Evolutionary conservation across 2,329 filamentous ascomycete species (phyloP).

Genomic region (Penicillium sp.): DNA sequence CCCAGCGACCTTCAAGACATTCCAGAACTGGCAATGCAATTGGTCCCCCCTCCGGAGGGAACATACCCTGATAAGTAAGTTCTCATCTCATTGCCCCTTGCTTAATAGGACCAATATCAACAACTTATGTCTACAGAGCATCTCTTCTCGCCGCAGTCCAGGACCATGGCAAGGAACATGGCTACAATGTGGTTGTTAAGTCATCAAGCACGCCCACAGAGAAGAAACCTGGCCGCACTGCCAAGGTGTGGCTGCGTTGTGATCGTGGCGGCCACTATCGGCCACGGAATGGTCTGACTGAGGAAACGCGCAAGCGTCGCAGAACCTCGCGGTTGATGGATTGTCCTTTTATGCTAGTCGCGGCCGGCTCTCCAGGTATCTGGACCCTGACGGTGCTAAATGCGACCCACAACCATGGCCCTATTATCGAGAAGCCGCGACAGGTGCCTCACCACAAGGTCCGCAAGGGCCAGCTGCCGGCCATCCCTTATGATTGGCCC

Average conservation of each 20-base stretch:
- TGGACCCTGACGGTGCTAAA: conserved; percentile 47
- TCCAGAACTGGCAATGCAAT: conserved; percentile 44
- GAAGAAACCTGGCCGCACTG: conserved; percentile 46
- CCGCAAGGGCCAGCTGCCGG: conserved; percentile 46
- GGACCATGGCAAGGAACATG: conserved; percentile 44
- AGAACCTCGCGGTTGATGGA: conserved; percentile 47
- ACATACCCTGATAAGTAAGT: conserved; percentile 47
- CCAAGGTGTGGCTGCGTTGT: conserved; percentile 48
- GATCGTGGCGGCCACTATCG: conserved; percentile 48
- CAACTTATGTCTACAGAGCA: conserved; percentile 25
- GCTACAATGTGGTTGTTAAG: conserved; percentile 48
- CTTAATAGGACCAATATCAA: conserved; percentile 4
- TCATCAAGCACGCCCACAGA: conserved; percentile 49
- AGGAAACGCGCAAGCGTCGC: conserved; percentile 47
- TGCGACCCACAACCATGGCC: conserved; percentile 46
- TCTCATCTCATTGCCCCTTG: not conserved
- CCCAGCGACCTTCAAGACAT: conserved; percentile 49
- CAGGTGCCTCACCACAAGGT: conserved; percentile 44
- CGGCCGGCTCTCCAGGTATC: conserved; percentile 45
- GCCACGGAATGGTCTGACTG: conserved; percentile 46
- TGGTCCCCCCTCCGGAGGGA: conserved; percentile 45
- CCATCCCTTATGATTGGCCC: conserved; percentile 48
- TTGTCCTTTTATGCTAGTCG: conserved; percentile 47
- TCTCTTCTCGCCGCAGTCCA: conserved; percentile 44
- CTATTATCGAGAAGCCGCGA: conserved; percentile 43